Evolutionary conservation across 768 basidiomycete species (phyloP).

Genomic region (Amanita jacksonii): DNA sequence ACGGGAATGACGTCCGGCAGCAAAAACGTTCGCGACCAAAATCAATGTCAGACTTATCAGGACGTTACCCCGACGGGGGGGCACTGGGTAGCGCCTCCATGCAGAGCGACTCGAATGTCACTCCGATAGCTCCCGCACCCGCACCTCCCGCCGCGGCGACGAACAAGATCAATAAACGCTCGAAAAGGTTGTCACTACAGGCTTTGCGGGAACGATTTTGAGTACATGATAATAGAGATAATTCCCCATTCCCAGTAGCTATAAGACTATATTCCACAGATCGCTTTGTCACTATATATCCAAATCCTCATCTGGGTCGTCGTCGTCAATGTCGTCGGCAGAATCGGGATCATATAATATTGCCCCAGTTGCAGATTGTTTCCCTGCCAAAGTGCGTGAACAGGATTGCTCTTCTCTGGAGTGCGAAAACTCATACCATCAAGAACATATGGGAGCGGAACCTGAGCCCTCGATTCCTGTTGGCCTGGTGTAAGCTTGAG

Average conservation of each 20-base stretch:
- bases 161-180: neutral
- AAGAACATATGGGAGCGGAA: slow-evolving; percentile 87
- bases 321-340: slow-evolving; percentile 90
- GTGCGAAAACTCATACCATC: slow-evolving; percentile 41
- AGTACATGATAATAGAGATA: too few species aligned
- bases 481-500: slow-evolving; percentile 77
- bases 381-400: neutral
- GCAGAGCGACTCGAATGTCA: neutral
- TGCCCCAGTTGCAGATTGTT: slow-evolving; percentile 23
- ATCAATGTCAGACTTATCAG: slow-evolving; percentile 6
- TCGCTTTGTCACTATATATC: slow-evolving; percentile 61
- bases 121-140: neutral
- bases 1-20: neutral
- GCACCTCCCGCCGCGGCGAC: too few species aligned
- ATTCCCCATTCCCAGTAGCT: too few species aligned
- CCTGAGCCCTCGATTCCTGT: slow-evolving; percentile 65
- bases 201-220: neutral
- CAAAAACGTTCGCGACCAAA: neutral
- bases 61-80: neutral
- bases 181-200: slow-evolving; percentile 1
- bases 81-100: neutral
- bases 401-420: neutral
- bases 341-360: slow-evolving; percentile 91
- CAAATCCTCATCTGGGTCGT: slow-evolving; percentile 92
- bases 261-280: too few species aligned